Evolutionary conservation across 345 rosid genomes (phyloP).

Genomic region (Lumnitzera racemosa): DNA sequence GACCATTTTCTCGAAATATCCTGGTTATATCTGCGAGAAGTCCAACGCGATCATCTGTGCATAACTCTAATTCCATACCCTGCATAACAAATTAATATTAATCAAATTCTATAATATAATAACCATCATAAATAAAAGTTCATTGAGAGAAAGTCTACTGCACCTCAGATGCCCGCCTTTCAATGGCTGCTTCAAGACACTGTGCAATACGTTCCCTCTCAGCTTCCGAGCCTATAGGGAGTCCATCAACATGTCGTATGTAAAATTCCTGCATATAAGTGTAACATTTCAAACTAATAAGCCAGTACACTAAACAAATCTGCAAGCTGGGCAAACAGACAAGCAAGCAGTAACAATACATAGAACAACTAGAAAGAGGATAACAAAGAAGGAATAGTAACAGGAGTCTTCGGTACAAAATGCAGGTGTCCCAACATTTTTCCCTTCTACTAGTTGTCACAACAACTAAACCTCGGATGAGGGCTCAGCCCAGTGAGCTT

Average conservation of each 20-base stretch:
- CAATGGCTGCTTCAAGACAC: slow-evolving; percentile 58
- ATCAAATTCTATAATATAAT: background rate
- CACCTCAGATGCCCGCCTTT: slow-evolving; percentile 43
- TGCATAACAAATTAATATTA: slow-evolving; percentile 8
- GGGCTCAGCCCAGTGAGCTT: too few relatives aligned
- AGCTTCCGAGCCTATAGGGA: slow-evolving; percentile 44
- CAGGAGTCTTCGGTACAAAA: too few relatives aligned
- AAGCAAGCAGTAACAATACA: background rate
- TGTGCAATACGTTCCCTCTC: slow-evolving; percentile 44
- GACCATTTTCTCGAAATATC: slow-evolving; percentile 46
- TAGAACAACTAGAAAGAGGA: too few relatives aligned
- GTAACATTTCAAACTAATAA: slow-evolving; percentile 7
- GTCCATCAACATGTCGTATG: slow-evolving; percentile 57
- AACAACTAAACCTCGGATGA: too few relatives aligned
- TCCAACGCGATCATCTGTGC: slow-evolving; percentile 42
- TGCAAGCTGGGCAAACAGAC: background rate
- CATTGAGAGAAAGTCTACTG: background rate
- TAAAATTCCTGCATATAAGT: slow-evolving; percentile 47
- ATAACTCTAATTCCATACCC: slow-evolving; percentile 50
- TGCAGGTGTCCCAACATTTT: too few relatives aligned
- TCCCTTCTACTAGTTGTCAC: too few relatives aligned
- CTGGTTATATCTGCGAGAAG: slow-evolving; percentile 52
- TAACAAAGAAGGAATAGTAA: too few relatives aligned
- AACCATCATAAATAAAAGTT: too few relatives aligned
- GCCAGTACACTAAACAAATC: background rate